These are phyloP conservation scores for Trypanosoma melophagium DNA, from an alignment of 208 protist species.

Conservation along the genomic window DNA sequence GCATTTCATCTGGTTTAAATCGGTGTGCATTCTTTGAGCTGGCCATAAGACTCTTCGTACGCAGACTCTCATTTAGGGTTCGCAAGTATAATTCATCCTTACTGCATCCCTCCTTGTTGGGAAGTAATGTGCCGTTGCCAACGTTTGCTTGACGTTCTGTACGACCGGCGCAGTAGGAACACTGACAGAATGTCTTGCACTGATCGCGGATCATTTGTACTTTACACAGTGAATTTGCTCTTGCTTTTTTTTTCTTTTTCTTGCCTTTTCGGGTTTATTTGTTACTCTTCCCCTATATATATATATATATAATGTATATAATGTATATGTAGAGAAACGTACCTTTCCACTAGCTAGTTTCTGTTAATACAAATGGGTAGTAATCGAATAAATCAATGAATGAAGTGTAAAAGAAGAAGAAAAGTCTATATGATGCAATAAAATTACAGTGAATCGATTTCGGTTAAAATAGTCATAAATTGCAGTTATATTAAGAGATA, in stretches of 20 bases:
- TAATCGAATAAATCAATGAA: background rate
- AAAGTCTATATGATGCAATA: background rate
- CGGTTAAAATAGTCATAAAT: no score
- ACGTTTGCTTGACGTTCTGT: constrained; percentile 7
- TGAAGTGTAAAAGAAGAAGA: constrained; percentile 14
- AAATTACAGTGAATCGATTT: background rate
- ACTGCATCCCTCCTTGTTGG: constrained; percentile 20
- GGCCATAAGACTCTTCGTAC: constrained; percentile 47
- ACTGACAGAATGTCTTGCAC: constrained; percentile 80
- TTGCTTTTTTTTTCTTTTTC: background rate
- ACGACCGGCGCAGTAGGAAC: constrained; percentile 58
- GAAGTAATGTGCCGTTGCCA: no score
- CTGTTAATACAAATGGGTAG: background rate
- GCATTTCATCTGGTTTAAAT: constrained; percentile 83
- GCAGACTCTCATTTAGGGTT: constrained; percentile 58
- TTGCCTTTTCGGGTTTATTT: background rate
- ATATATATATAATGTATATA: no score
- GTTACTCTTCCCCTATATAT: background rate
- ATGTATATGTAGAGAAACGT: no score
- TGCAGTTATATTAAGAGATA: no score
- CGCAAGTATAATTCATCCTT: constrained; percentile 80
- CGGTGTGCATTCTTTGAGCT: constrained; percentile 69
- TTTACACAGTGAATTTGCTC: background rate
- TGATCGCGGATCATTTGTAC: constrained; percentile 72
- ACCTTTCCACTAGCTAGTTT: no score